These are phyloP conservation scores for Chlorella variabilis DNA, from an alignment of 163 green algal genomes.

Conservation along the genomic window DNA sequence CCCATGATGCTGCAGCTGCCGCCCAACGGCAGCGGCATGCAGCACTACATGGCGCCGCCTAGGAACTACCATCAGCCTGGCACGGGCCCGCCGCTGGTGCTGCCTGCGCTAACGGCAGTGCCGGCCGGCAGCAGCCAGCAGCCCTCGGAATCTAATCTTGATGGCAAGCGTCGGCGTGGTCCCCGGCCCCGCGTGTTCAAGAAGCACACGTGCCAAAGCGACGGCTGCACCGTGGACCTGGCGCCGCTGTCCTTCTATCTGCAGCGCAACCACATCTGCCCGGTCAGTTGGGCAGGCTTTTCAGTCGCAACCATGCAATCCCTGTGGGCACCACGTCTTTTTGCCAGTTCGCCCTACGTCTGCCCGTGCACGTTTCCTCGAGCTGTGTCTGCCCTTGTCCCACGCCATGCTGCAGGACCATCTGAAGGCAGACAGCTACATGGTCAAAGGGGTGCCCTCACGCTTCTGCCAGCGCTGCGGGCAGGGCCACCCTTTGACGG, in stretches of 20 bases:
- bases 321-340: background rate
- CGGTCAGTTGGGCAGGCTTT: too few species aligned
- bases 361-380: too few species aligned
- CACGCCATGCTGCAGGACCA: slow-evolving; percentile 20
- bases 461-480: slow-evolving; percentile 79
- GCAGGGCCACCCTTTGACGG: slow-evolving; percentile 70
- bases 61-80: background rate
- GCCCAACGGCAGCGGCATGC: background rate
- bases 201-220: slow-evolving; percentile 50
- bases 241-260: slow-evolving; percentile 42
- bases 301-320: too few species aligned
- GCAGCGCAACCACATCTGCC: slow-evolving; percentile 50
- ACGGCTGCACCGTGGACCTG: slow-evolving; percentile 43
- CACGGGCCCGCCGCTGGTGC: slow-evolving; percentile 3
- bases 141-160: background rate
- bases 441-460: slow-evolving; percentile 20
- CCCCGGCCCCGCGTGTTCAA: slow-evolving; percentile 43
- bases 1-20: background rate
- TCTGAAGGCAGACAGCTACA: slow-evolving; percentile 27
- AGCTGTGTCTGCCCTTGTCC: background rate
- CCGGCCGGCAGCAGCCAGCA: slow-evolving; percentile 10
- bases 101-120: slow-evolving; percentile 8
- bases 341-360: too few species aligned
- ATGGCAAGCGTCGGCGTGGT: slow-evolving; percentile 21
- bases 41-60: background rate